Base-by-base conservation (phyloP, 225 moss, liverwort and hornwort species). In the Antitrichia curtipendula region DNA sequence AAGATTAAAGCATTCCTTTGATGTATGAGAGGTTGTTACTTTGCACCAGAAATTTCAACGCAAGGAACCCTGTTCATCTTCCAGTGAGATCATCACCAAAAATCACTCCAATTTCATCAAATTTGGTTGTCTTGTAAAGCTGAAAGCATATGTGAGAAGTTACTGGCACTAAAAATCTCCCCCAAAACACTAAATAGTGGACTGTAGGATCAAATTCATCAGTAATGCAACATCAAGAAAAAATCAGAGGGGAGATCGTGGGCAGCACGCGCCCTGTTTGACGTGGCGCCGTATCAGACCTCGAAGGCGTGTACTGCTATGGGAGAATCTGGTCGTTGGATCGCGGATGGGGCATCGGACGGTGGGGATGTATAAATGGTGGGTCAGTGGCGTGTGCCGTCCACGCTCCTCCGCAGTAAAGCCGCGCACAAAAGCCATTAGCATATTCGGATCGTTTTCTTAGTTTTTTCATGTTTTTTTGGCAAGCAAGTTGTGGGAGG, bases 301-400 rank as follows among this genome's bases (percentile, higher is more conserved):
- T 29, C 13, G 1, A 38, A 15, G 71, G 72, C 8, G 74, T 71
- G 87, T 85, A 76, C 18, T 29, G 14, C 8, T 20, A 7, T 10
- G 32, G 7, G 32, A 9, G 2, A 8, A 7, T 0, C 0, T 7
- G 43, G 34, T 82, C 89, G 78, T 79, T 58, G 8, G 93, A 90
- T 90, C 0, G 1, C 2, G 13, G 5, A 0, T 4, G 2, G 1
- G 1, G 1, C 0, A 82, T 89, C 64, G 64, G 77, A 61, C 27
- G 90, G 93, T 20, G 0, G 0, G 0, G 4, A 5, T 3, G 5
- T 2, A 2, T 0, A 1, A 3, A 0, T 0, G 3, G 52, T 71
- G 90, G 87, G 89, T 19, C 54, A 9, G 1, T 2, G 75, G 87
- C 84, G 90, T 90, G 93, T 93, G 90, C 13, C 25, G 20, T 4